Evolutionary conservation across 192 early-diverging fungal species (phyloP), one percentile per base, ranked within the genome.

Genomic region (Linnemannia exigua): DNA sequence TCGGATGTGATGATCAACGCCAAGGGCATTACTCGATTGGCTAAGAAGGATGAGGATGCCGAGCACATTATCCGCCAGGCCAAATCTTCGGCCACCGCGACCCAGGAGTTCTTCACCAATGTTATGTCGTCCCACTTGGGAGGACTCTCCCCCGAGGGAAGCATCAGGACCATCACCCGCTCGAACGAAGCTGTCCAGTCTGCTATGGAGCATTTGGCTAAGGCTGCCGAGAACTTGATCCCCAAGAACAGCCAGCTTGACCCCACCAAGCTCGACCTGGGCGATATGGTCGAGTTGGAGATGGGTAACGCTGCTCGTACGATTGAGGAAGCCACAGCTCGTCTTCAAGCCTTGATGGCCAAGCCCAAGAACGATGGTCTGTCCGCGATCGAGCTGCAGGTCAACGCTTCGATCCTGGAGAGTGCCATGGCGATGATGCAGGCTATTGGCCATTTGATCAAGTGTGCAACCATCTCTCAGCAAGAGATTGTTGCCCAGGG

Each of bases 401-500:
- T 99, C 38, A 95, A 99, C 87, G 91, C 93, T 37, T 94, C 97
- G 9, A 96, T 99, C 74, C 87, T 99, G 58, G 92, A 98, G 86
- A 92, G 95, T 46, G 97, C 96, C 7, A 93, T 99, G 89, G 97
- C 96, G 5, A 91, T 99, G 88, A 99, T 96, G 47, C 97, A 95
- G 81, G 97, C 97, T 16, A 99, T 98, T 84, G 94, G 95, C 36
- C 93, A 98, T 82, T 91, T 99, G 70, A 99, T 99, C 78, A 93
- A 94, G 77, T 95, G 97, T 67, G 98, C 98, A 41, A 98, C 97
- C 3, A 96, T 94, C 47, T 96, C 97, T 33, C 98, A 99, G 90
- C 95, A 98, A 87, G 98, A 99, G 89, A 97, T 98, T 92, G 98
- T 98, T 8, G 93, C 95, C 0, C 96, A 99, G 86, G 97, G 97